A percentile compares a stretch with the other conserved stretches of the same genome.
phyloP scores from a whole-genome alignment of 129 eudicot genomes.

The Daucus carota region DH1_v3.0 NC_030387.2:866001-866500 shows the following conservation, averaged over 20 bases:
- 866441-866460: too few relatives aligned
- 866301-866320: neutral
- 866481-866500: too few relatives aligned
- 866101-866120: neutral
- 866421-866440: too few relatives aligned
- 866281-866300: neutral
- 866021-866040: conserved; percentile 36
- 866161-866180: neutral
- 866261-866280: neutral
- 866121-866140: neutral
- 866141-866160: neutral
- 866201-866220: neutral
- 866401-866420: too few relatives aligned
- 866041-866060: conserved; percentile 29
- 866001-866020: conserved; percentile 73
- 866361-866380: neutral
- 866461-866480: too few relatives aligned
- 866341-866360: neutral
- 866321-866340: neutral
- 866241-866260: neutral
- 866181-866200: neutral
- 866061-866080: conserved; percentile 1
- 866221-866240: neutral
- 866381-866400: too few relatives aligned
- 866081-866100: neutral